Evolutionary conservation across 768 basidiomycete genomes (phyloP).

Genomic region (Termitomyces eurrhizus): DNA sequence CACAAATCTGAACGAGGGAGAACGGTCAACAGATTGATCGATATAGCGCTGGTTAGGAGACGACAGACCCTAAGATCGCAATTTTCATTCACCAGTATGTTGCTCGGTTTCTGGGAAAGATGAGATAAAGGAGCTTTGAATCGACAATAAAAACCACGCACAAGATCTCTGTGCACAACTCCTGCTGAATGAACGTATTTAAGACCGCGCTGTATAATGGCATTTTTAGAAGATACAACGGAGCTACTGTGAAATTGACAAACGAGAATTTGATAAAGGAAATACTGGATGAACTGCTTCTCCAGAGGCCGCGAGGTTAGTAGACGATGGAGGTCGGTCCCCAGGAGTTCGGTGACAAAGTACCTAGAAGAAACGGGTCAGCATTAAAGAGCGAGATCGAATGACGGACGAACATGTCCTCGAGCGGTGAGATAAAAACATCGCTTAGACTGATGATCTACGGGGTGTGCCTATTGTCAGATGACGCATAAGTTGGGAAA

Average conservation of each 20-base stretch:
- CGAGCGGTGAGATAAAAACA: slow-evolving; percentile 99
- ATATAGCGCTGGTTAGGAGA: background rate
- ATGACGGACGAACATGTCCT: slow-evolving; percentile 73
- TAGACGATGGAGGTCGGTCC: slow-evolving; percentile 96
- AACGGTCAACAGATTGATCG: background rate
- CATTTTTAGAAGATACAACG: slow-evolving; percentile 6
- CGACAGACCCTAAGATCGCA: slow-evolving; percentile 88
- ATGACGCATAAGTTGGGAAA: background rate
- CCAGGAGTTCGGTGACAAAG: slow-evolving; percentile 97
- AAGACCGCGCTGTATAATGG: slow-evolving; percentile 70
- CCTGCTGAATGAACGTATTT: slow-evolving; percentile 99
- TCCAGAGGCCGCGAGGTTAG: slow-evolving; percentile 95
- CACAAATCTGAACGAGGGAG: slow-evolving; percentile 71
- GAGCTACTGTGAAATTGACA: slow-evolving; percentile 21
- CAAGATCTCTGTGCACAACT: slow-evolving; percentile 96
- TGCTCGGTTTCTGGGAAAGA: slow-evolving; percentile 83
- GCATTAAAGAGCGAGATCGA: slow-evolving; percentile 4
- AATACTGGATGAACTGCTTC: slow-evolving; percentile 99
- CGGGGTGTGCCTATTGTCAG: background rate
- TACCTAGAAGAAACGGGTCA: slow-evolving; percentile 53
- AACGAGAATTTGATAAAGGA: slow-evolving; percentile 97
- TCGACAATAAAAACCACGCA: slow-evolving; percentile 31
- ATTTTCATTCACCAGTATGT: slow-evolving; percentile 99
- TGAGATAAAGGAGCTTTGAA: background rate
- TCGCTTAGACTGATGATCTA: slow-evolving; percentile 98